These are phyloP conservation scores for Prunus yedoensis DNA, from an alignment of 331 rosid genomes.

Conservation along the genomic window DNA sequence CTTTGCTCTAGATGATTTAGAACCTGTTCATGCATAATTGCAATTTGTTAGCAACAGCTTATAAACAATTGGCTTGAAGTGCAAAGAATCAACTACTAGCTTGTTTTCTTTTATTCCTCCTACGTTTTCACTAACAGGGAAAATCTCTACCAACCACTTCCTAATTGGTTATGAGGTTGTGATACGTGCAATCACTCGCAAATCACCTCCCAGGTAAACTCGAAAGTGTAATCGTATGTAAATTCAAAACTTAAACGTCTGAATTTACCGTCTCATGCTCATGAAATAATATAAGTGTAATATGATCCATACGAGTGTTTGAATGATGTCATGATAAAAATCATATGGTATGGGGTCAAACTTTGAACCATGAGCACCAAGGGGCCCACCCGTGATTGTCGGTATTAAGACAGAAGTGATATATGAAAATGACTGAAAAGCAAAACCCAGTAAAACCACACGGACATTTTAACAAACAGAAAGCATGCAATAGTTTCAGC, in stretches of 20 bases:
- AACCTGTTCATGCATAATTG: constrained; percentile 45
- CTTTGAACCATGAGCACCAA: too few species aligned
- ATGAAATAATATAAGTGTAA: neutral
- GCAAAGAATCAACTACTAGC: too few species aligned
- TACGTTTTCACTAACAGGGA: too few species aligned
- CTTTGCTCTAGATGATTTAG: constrained; percentile 78
- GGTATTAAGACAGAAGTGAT: neutral
- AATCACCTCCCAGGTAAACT: neutral
- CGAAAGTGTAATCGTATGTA: neutral
- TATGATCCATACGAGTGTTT: neutral
- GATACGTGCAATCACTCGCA: neutral
- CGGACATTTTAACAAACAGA: neutral
- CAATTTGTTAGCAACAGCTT: neutral
- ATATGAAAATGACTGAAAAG: neutral
- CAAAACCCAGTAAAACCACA: neutral
- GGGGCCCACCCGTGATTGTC: constrained; percentile 21
- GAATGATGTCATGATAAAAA: neutral
- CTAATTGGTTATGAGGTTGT: neutral
- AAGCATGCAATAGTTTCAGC: neutral
- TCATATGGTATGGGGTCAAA: too few species aligned
- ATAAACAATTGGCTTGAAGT: neutral
- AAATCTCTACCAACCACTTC: neutral
- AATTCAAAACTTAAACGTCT: neutral
- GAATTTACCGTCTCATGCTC: neutral
- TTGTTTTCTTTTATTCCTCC: too few species aligned